Conservation (phyloP, 352 stramenopile genomes). For the Aphanomyces euteiches region DNA sequence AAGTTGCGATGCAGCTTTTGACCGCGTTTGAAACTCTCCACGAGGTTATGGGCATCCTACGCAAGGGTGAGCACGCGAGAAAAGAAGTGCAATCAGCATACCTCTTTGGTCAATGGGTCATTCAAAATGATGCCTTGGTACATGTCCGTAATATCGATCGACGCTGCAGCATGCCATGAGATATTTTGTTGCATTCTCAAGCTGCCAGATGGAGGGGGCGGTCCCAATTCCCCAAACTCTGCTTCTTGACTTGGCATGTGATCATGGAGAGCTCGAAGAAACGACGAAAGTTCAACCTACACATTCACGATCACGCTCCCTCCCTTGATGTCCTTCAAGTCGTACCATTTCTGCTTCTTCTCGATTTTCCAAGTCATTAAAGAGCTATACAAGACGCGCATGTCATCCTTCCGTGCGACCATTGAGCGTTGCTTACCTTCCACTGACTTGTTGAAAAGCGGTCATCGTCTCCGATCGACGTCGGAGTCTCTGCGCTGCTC, state of each 20-base stretch:
- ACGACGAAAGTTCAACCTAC: slow-evolving; percentile 69
- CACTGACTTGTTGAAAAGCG: slow-evolving; percentile 23
- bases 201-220: not conserved
- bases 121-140: slow-evolving; percentile 62
- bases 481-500: too few species aligned
- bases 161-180: slow-evolving; percentile 58
- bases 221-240: not conserved
- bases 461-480: not conserved
- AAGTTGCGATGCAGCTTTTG: slow-evolving; percentile 73
- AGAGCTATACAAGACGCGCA: slow-evolving; percentile 43
- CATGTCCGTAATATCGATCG: slow-evolving; percentile 83
- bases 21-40: slow-evolving; percentile 74
- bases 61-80: not conserved
- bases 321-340: too few species aligned
- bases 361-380: slow-evolving; percentile 82
- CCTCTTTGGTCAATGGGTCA: slow-evolving; percentile 52
- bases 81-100: not conserved
- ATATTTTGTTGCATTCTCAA: slow-evolving; percentile 33
- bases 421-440: slow-evolving; percentile 21
- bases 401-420: too few species aligned
- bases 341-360: slow-evolving; percentile 41
- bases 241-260: slow-evolving; percentile 76
- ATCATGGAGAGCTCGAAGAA: slow-evolving; percentile 65
- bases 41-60: slow-evolving; percentile 58
- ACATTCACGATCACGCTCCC: slow-evolving; percentile 34